Conservation (phyloP, 129 eudicot genomes). For the Lactuca saligna region DNA sequence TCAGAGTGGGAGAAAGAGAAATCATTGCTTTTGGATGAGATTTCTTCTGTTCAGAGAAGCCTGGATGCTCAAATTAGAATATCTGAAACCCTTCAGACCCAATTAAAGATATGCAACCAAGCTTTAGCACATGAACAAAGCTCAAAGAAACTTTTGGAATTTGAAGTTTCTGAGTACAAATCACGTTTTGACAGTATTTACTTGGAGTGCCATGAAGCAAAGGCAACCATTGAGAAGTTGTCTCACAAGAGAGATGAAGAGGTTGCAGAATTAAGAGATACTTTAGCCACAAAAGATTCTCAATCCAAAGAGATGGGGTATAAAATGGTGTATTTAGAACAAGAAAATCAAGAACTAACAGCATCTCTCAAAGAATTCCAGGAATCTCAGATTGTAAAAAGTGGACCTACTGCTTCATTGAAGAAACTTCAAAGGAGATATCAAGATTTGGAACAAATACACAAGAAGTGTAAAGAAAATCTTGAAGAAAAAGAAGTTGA, state of each 20-base stretch:
- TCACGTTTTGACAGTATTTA: conserved; percentile 47
- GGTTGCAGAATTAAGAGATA: conserved; percentile 47
- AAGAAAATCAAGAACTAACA: conserved; percentile 54
- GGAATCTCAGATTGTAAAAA: conserved; percentile 45
- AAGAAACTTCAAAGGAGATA: conserved; percentile 49
- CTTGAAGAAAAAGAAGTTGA: conserved; percentile 58
- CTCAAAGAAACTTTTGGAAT: conserved; percentile 49
- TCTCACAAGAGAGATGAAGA: conserved; percentile 58
- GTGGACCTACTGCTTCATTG: conserved; percentile 36
- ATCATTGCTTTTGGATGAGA: conserved; percentile 51
- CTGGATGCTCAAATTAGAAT: conserved; percentile 58
- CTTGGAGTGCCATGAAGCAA: conserved; percentile 48
- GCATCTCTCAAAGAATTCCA: conserved; percentile 52
- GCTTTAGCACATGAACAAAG: conserved; percentile 69
- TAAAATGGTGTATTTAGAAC: conserved; percentile 50
- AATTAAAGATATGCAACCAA: conserved; percentile 67
- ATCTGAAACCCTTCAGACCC: conserved; percentile 51
- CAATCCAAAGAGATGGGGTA: conserved; percentile 47
- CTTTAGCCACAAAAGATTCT: conserved; percentile 51
- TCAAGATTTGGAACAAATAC: conserved; percentile 54
- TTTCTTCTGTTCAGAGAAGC: conserved; percentile 44
- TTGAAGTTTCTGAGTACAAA: conserved; percentile 54
- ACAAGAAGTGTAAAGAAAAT: conserved; percentile 40
- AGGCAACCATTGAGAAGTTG: conserved; percentile 44
- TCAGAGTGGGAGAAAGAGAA: conserved; percentile 56